These are phyloP conservation scores for Pestalotiopsis sp. DNA, from an alignment of 2,329 filamentous ascomycete species.

Conservation along the genomic window DNA sequence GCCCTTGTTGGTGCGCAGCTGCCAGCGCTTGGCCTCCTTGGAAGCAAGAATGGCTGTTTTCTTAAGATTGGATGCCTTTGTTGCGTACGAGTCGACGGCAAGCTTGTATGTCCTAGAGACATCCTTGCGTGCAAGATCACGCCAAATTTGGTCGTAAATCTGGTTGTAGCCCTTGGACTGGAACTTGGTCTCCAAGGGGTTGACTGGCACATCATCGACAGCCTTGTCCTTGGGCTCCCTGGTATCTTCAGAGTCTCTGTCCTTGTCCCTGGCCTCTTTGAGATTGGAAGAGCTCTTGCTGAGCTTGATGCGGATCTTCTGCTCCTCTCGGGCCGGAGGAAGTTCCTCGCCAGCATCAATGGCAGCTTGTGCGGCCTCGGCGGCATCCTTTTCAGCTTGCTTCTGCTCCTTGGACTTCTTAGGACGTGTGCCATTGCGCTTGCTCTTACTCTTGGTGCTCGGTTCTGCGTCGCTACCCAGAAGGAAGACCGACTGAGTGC, in stretches of 20 bases:
- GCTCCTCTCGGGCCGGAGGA: constrained; percentile 59
- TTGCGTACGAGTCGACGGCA: constrained; percentile 82
- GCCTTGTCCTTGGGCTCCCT: constrained; percentile 42
- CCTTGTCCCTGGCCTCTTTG: constrained; percentile 45
- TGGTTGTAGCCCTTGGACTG: constrained; percentile 94
- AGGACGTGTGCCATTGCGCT: constrained; percentile 67
- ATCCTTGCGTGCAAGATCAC: constrained; percentile 91
- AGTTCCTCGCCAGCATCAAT: constrained; percentile 78
- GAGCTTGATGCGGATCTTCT: constrained; percentile 66
- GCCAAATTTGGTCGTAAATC: constrained; percentile 97
- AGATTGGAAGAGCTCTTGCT: constrained; percentile 41
- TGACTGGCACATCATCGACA: constrained; percentile 36
- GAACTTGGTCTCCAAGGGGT: constrained; percentile 65
- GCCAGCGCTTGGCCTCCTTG: constrained; percentile 97
- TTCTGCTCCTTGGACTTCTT: constrained; percentile 93
- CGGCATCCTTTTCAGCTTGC: constrained; percentile 78
- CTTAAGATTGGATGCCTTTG: constrained; percentile 91
- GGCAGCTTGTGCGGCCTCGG: constrained; percentile 85
- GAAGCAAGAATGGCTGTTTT: constrained; percentile 97
- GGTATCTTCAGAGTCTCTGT: constrained; percentile 30
- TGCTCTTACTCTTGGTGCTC: constrained; percentile 48
- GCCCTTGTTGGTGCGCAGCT: constrained; percentile 96
- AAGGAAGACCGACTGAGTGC: constrained; percentile 83
- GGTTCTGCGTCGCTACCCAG: constrained; percentile 59
- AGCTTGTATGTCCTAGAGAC: constrained; percentile 90